Conservation (phyloP, 2,329 filamentous ascomycete species). For the Teratosphaeria viscida region DNA sequence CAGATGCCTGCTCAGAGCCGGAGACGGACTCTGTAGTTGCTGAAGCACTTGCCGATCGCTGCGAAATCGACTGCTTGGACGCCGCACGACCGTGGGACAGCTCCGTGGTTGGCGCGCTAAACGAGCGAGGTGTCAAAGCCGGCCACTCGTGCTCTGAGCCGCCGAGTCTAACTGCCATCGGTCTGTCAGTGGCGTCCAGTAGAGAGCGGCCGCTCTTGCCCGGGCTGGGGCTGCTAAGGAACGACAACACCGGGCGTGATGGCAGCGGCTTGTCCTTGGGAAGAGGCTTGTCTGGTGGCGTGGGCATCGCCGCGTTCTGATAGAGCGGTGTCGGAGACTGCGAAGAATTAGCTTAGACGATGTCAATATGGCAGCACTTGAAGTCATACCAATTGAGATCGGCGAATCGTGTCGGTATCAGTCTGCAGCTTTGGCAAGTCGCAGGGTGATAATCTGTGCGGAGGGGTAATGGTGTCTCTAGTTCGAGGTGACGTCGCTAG, state of each 20-base stretch:
- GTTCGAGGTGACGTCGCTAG: background rate
- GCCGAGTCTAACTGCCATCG: slow-evolving; percentile 10
- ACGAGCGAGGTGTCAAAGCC: slow-evolving; percentile 10
- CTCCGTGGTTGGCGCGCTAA: background rate
- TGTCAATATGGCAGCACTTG: background rate
- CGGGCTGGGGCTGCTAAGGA: slow-evolving; percentile 24
- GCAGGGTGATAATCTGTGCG: background rate
- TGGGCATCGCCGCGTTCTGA: background rate
- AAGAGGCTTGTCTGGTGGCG: slow-evolving; percentile 1
- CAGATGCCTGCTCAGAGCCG: background rate
- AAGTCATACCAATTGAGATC: background rate
- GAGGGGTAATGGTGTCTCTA: background rate
- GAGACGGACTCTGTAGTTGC: background rate
- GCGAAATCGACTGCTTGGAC: background rate
- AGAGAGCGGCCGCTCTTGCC: slow-evolving; percentile 28
- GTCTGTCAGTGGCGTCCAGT: slow-evolving; percentile 29
- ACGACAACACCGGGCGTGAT: slow-evolving; percentile 26
- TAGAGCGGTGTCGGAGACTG: background rate
- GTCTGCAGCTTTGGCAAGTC: background rate
- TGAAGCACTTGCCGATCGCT: background rate
- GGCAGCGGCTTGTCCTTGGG: slow-evolving; percentile 29
- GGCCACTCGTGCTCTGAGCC: slow-evolving; percentile 12
- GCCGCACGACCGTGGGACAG: background rate
- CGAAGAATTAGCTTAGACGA: background rate
- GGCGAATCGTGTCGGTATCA: background rate